These are phyloP conservation scores for Cryptococcus deneoformans DNA, from an alignment of 1,284 basidiomycete species.

Conservation along the genomic window DNA sequence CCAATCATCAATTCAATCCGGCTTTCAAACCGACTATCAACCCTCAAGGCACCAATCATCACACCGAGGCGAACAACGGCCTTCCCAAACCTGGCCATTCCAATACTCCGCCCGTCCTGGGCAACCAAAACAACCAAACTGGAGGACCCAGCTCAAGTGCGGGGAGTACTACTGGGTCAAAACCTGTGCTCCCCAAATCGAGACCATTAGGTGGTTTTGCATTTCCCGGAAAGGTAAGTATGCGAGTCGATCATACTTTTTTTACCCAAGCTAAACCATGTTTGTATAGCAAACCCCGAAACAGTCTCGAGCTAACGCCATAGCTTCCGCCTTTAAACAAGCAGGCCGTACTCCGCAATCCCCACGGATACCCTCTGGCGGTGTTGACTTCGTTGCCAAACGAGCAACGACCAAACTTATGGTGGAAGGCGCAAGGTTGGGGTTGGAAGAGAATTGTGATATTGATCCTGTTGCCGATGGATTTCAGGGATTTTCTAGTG, in stretches of 20 bases:
- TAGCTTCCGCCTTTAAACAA: constrained; percentile 14
- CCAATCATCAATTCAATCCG: neutral
- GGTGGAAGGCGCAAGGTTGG: constrained; percentile 11
- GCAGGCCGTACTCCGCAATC: constrained; percentile 9
- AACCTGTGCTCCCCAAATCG: no score
- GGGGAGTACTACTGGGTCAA: no score
- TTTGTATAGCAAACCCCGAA: no score
- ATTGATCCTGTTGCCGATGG: constrained; percentile 9
- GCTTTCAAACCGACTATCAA: neutral
- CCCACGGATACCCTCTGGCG: constrained; percentile 32
- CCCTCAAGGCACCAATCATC: neutral
- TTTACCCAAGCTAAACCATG: no score
- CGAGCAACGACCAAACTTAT: constrained; percentile 19
- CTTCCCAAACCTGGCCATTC: neutral
- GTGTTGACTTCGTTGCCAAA: constrained; percentile 26
- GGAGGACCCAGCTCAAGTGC: no score
- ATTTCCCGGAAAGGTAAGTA: no score
- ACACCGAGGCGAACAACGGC: no score
- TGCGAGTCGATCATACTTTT: no score
- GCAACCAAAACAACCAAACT: neutral
- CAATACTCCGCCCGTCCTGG: neutral
- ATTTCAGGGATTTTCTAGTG: constrained; percentile 32
- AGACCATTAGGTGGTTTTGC: no score
- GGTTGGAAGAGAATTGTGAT: constrained; percentile 13
- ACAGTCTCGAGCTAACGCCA: constrained; percentile 19